Base-by-base conservation (phyloP, 441 rosid genomes). In the Metrosideros polymorpha region DNA sequence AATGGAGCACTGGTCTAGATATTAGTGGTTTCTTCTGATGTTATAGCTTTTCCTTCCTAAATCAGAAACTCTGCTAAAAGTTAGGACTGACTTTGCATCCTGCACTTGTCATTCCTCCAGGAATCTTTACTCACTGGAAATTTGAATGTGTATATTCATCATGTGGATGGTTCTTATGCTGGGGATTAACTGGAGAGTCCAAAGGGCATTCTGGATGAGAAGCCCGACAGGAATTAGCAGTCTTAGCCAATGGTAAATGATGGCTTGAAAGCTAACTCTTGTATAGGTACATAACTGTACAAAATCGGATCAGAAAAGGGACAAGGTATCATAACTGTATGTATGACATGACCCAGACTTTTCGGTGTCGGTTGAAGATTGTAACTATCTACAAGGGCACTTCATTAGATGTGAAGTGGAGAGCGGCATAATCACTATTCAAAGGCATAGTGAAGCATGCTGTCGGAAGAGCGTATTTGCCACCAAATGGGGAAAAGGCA, bases 81-180 rank as follows among this genome's bases (percentile, higher is more conserved):
- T 35, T 17, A 24, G 43, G 39, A 24, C 59, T 61, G 15, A 86
- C 50, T 27, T 51, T 42, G 71, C 57, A 27, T 18, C 43, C 55
- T 84, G 32, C 19, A 53, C 84, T 29, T 84, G 54, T 89, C 89
- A 43, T 87, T 89, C 91, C 43, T 92, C 87, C 94, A 96, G 98
- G 98, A 95, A 57, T 89, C 91, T 43, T 85, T 90, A 32, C 89
- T 93, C 63, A 92, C 97, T 25, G 93, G 94, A 90, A 96, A 94
- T 89, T 91, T 94, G 93, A 93, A 95, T 89, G 89, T 92, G 77
- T 90, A 91, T 77, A 89, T 92, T 75, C 93, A 94, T 89, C 96
- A 94, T 90, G 91, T 96, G 19, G 99, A 95, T 88, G 96, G 98
- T 71, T 95, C 98, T 63, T 95, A 94, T 89, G 88, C 92, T 43